Evolutionary conservation across 306 rosid species (phyloP).

Genomic region (Sindora glabra): DNA sequence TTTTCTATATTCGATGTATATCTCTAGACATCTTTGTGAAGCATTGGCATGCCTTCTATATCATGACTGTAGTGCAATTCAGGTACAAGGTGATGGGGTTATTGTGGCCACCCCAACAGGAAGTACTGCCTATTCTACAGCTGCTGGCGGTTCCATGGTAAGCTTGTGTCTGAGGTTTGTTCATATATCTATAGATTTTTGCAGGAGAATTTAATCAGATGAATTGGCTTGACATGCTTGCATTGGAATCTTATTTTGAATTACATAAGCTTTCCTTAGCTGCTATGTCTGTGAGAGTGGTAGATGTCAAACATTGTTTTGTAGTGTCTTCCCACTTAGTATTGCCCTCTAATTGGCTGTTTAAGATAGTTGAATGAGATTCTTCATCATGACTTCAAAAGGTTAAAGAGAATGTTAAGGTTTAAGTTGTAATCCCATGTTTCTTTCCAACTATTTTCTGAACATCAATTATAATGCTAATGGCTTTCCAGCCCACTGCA

Average conservation of each 20-base stretch:
- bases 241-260: not conserved
- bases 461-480: constrained; percentile 1
- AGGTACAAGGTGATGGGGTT: constrained; percentile 99
- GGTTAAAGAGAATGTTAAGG: not conserved
- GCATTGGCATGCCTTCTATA: constrained; percentile 10
- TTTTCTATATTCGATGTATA: not conserved
- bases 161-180: constrained; percentile 5
- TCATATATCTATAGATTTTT: not conserved
- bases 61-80: constrained; percentile 13
- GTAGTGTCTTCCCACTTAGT: not conserved
- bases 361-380: constrained; percentile 6
- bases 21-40: constrained; percentile 15
- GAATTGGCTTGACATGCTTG: not conserved
- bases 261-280: not conserved
- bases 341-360: not conserved
- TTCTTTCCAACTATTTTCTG: not conserved
- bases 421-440: constrained; percentile 1
- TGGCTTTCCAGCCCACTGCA: not conserved
- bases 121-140: constrained; percentile 98
- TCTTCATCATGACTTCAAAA: not conserved
- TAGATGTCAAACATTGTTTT: not conserved
- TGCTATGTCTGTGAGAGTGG: not conserved
- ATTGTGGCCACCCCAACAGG: constrained; percentile 98
- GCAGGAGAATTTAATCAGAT: not conserved
- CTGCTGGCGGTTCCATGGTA: constrained; percentile 99